Evolutionary conservation across 306 rosid genomes (phyloP).

Genomic region (Glycine soja): DNA sequence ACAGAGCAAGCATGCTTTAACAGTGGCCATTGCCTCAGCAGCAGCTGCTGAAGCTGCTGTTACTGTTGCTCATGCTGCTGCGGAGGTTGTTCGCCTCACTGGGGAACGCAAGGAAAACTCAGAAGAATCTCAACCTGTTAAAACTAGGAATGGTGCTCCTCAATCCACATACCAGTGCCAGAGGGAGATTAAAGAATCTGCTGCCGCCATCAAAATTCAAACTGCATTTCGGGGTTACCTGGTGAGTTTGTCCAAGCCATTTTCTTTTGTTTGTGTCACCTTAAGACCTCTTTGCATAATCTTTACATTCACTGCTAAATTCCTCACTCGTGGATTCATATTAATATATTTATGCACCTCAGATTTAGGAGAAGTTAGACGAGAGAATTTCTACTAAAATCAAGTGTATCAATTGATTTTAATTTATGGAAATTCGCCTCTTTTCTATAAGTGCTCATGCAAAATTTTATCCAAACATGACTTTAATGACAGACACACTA

Average conservation of each 20-base stretch:
- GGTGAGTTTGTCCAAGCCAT: conserved; percentile 61
- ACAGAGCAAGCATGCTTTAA: conserved; percentile 64
- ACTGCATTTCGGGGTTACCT: conserved; percentile 84
- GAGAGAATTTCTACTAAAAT: too few relatives aligned
- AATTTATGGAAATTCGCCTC: not conserved
- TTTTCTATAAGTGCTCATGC: not conserved
- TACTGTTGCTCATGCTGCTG: conserved; percentile 53
- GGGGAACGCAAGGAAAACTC: conserved; percentile 37
- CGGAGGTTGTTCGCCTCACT: conserved; percentile 60
- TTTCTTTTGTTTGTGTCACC: conserved; percentile 6
- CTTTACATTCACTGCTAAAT: not conserved
- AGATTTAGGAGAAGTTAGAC: too few relatives aligned
- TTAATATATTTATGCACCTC: too few relatives aligned
- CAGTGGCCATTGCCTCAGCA: conserved; percentile 61
- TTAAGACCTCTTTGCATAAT: conserved; percentile 22
- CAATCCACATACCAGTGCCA: conserved; percentile 43
- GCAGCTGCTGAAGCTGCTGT: conserved; percentile 47
- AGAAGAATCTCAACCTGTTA: conserved; percentile 38
- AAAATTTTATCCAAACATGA: not conserved
- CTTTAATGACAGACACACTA: conserved; percentile 9
- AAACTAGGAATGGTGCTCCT: conserved; percentile 47
- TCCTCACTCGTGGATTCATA: not conserved
- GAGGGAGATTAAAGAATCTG: conserved; percentile 56
- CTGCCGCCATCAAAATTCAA: conserved; percentile 74
- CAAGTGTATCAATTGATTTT: not conserved